phyloP scores from a whole-genome alignment of 805 yeast species.

The Pichia nanzhaoensis region DNA sequence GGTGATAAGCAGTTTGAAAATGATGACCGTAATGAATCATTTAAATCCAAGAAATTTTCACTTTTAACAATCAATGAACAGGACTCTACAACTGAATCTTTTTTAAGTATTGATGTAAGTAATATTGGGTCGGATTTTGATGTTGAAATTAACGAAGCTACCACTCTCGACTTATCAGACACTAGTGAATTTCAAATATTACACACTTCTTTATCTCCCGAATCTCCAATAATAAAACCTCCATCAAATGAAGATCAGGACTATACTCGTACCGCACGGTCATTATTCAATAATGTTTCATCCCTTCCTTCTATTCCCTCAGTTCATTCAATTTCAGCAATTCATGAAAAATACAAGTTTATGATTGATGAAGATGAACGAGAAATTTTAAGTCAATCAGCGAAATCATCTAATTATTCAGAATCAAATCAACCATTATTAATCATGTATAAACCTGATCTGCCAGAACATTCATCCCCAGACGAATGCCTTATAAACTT shows the following conservation, averaged over 20 bases:
- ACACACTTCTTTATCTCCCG: no score
- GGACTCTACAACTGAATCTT: neutral
- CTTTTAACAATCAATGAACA: neutral
- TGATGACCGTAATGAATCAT: neutral
- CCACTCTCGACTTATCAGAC: neutral
- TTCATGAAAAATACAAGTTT: constrained; percentile 14
- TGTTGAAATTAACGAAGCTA: neutral
- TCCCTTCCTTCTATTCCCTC: constrained; percentile 10
- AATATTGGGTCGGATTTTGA: neutral
- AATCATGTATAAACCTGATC: neutral
- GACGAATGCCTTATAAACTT: constrained; percentile 30
- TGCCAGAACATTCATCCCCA: neutral
- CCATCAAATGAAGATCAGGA: constrained; percentile 9
- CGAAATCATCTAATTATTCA: no score
- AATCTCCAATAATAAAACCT: constrained; percentile 3
- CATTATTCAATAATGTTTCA: constrained; percentile 11
- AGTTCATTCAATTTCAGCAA: constrained; percentile 13
- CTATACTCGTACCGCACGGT: constrained; percentile 13
- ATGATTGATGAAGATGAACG: constrained; percentile 21
- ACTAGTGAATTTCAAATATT: no score
- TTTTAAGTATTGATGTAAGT: constrained; percentile 1
- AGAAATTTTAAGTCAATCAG: constrained; percentile 10
- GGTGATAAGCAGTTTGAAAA: neutral
- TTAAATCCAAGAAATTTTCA: neutral
- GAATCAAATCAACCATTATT: neutral